A percentile compares a stretch with the other conserved stretches of the same genome.
Conservation (phyloP, 495 filamentous ascomycete genomes). For the Thermochaetoides thermophila region DNA sequence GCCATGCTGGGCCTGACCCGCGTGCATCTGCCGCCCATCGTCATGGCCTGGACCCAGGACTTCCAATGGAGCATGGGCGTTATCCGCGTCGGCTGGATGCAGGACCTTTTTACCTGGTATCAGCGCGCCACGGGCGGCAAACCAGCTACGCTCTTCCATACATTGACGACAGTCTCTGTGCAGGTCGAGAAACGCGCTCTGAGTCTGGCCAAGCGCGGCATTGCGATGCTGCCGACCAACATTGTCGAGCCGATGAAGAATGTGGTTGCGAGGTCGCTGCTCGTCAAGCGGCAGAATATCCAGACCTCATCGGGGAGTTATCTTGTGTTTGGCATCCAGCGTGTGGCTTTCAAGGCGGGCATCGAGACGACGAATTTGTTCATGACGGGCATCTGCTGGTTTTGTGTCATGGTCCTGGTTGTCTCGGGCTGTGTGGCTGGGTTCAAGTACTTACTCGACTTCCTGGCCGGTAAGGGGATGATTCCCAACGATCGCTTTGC, state of each 20-base stretch:
- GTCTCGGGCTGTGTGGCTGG: conserved; percentile 58
- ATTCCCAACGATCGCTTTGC: conserved; percentile 81
- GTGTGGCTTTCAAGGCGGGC: conserved; percentile 70
- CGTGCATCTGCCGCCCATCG: conserved; percentile 74
- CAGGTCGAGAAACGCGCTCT: conserved; percentile 64
- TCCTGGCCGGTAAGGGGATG: conserved; percentile 57
- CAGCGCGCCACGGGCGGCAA: conserved; percentile 86
- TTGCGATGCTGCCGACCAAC: conserved; percentile 36
- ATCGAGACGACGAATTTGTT: conserved; percentile 94
- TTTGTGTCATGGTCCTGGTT: conserved; percentile 62
- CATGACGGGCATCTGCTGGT: conserved; percentile 81
- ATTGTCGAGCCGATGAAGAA: conserved; percentile 23
- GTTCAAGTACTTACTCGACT: conserved; percentile 56
- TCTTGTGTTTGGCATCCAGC: conserved; percentile 75
- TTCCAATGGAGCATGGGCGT: conserved; percentile 99
- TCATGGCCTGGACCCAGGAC: conserved; percentile 92
- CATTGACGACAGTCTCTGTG: conserved; percentile 63
- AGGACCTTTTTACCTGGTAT: conserved; percentile 89
- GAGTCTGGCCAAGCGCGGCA: conserved; percentile 32
- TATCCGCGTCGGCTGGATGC: conserved; percentile 73
- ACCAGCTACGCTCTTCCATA: conserved; percentile 65
- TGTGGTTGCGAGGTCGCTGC: conserved; percentile 15
- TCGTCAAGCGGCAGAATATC: conserved; percentile 31
- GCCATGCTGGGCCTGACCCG: conserved; percentile 81
- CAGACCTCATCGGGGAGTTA: conserved; percentile 40